phyloP scores from a whole-genome alignment of 148 eudicot species.

The Beta vulgaris region DNA sequence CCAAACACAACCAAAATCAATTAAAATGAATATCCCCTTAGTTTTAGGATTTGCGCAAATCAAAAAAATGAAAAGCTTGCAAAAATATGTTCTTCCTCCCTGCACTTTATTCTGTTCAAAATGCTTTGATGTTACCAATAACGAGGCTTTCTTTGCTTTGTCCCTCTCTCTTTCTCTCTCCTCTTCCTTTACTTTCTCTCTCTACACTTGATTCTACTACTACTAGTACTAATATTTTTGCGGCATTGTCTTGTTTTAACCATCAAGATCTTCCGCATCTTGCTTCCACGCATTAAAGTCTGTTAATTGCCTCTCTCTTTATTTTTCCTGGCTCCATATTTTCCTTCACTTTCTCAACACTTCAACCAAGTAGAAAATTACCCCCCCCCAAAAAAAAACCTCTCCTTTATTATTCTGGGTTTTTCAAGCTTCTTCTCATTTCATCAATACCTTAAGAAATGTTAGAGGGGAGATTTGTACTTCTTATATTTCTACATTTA shows the following conservation, averaged over 20 bases:
- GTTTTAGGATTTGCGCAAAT: neutral
- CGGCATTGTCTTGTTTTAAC: constrained; percentile 48
- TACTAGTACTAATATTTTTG: neutral
- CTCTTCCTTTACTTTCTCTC: constrained; percentile 21
- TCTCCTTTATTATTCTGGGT: too few relatives aligned
- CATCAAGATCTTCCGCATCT: constrained; percentile 33
- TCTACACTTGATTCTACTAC: neutral
- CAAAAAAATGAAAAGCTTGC: neutral
- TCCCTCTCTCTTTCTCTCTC: constrained; percentile 13
- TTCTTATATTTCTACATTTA: too few relatives aligned
- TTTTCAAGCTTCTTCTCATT: too few relatives aligned
- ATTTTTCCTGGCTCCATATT: neutral
- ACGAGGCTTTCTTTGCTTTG: constrained; percentile 25
- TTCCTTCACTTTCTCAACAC: neutral
- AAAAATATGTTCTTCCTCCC: constrained; percentile 11
- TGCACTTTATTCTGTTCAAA: constrained; percentile 80
- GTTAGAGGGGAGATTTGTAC: too few relatives aligned
- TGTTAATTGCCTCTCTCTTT: neutral
- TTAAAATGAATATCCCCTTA: too few relatives aligned
- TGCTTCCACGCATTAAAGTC: constrained; percentile 31
- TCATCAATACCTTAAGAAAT: too few relatives aligned
- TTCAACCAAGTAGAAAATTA: too few relatives aligned
- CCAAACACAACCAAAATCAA: too few relatives aligned
- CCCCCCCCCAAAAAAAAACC: too few relatives aligned
- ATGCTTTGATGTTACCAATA: constrained; percentile 43